phyloP scores from a whole-genome alignment of 1,139 yeast species.

The Geotrichum histeridarum region DNA sequence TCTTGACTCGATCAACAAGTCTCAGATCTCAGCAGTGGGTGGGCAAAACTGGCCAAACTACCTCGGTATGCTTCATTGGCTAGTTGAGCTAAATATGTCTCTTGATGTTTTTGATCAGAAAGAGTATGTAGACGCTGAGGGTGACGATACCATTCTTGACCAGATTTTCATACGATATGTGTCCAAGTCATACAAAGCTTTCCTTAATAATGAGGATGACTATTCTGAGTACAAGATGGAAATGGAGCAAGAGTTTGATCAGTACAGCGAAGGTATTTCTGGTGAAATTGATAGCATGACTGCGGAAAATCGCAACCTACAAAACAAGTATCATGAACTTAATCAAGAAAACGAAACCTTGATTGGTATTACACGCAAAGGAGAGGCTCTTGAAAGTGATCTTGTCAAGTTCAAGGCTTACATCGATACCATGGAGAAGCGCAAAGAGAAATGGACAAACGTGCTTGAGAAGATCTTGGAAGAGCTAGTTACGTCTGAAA shows the following conservation, averaged over 20 bases:
- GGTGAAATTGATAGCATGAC: slow-evolving; percentile 45
- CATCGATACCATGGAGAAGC: slow-evolving; percentile 58
- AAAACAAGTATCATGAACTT: slow-evolving; percentile 34
- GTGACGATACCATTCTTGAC: slow-evolving; percentile 44
- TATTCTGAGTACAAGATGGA: slow-evolving; percentile 51
- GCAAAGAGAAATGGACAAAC: slow-evolving; percentile 61
- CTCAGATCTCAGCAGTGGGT: slow-evolving; percentile 87
- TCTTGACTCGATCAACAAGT: slow-evolving; percentile 69
- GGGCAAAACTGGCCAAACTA: slow-evolving; percentile 86
- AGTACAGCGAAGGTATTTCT: slow-evolving; percentile 5
- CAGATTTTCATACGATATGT: slow-evolving; percentile 63
- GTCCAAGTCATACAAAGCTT: slow-evolving; percentile 61
- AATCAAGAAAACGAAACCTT: slow-evolving; percentile 42
- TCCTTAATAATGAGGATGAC: slow-evolving; percentile 51
- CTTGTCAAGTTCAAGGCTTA: slow-evolving; percentile 64
- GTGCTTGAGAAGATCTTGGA: slow-evolving; percentile 51
- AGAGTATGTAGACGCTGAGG: slow-evolving; percentile 37
- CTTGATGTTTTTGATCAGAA: slow-evolving; percentile 43
- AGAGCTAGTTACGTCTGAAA: slow-evolving; percentile 50
- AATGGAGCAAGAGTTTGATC: slow-evolving; percentile 47
- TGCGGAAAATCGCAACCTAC: slow-evolving; percentile 38
- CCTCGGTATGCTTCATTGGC: slow-evolving; percentile 77
- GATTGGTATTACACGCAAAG: slow-evolving; percentile 49
- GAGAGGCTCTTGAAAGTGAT: slow-evolving; percentile 66
- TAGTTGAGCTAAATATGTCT: slow-evolving; percentile 53